Evolutionary conservation across 2,329 filamentous ascomycete genomes (phyloP), one percentile per base, ranked within the genome.

Genomic region (Cadophora gregata): DNA sequence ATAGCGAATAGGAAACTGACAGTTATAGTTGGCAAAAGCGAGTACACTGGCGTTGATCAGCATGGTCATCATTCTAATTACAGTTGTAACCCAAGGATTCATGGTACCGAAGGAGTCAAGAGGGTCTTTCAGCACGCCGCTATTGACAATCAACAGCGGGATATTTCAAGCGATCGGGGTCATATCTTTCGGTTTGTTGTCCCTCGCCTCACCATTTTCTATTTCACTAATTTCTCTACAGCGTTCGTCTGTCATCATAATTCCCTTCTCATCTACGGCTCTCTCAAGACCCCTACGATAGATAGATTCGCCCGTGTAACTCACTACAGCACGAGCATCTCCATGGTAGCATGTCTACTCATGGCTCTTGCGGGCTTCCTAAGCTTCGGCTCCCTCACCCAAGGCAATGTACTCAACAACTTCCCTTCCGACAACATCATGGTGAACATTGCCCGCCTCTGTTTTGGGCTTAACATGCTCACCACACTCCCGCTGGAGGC

Each of bases 381-480:
- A 51, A 94, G 91, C 21, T 99, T 99, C 76, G 95, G 96, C 69
- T 92, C 95, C 80, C 88, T 90, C 75, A 99, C 96, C 4, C 84
- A 93, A 72, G 96, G 96, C 77, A 99, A 99, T 78, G 93, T 99
- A 62, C 88, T 99, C 74, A 99, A 99, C 84, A 99, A 99, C 81
- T 98, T 99, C 77, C 92, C 94, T 1, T 84, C 89, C 24, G 89
- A 96, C 80, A 98, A 97, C 79, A 85, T 90, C 73, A 90, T 98
- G 88, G 93, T 98, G 77, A 98, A 97, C 79, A 85, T 99, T 66
- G 96, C 96, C 25, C 90, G 96, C 62, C 85, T 99, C 60, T 97
- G 93, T 80, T 98, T 99, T 77, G 96, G 96, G 1, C 86, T 99
- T 72, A 99, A 99, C 84, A 99, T 99, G 96, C 88, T 99, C 75